Percentiles rank a stretch among this genome's conserved stretches.
These are phyloP conservation scores for Inga leiocalycina DNA, from an alignment of 306 rosid genomes.

Conservation along the genomic window DNA sequence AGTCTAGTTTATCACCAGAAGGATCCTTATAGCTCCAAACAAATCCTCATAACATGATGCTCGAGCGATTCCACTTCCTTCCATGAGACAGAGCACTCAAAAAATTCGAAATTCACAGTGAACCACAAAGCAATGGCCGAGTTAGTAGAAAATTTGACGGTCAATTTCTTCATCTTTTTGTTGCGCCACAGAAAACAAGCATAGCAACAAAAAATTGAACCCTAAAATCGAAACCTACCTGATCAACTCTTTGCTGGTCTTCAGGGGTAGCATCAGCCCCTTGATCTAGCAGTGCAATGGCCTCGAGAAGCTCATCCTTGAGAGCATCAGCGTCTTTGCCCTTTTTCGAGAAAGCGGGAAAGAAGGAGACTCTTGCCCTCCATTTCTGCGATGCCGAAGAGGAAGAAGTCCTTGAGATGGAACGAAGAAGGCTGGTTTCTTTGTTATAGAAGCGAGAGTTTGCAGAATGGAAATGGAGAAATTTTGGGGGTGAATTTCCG, in stretches of 20 bases:
- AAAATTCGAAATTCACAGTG: background rate
- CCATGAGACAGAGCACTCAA: background rate
- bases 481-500: conserved; percentile 27
- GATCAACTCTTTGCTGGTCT: conserved; percentile 71
- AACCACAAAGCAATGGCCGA: background rate
- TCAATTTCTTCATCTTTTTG: background rate
- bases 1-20: background rate
- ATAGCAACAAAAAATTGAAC: background rate
- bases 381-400: conserved; percentile 48
- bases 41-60: background rate
- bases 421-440: conserved; percentile 17
- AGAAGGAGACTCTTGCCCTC: conserved; percentile 71
- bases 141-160: background rate
- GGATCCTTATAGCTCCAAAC: background rate
- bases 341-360: conserved; percentile 64
- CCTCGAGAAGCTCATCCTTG: conserved; percentile 78
- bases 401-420: conserved; percentile 3
- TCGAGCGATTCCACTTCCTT: background rate
- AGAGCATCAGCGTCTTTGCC: conserved; percentile 59
- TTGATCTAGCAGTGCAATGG: conserved; percentile 76
- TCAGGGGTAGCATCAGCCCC: conserved; percentile 86
- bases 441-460: conserved; percentile 26
- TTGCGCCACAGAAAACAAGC: background rate
- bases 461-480: conserved; percentile 24
- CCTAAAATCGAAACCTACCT: conserved; percentile 41